A percentile compares a stretch with the other conserved stretches of the same genome.
Conservation (phyloP, 306 rosid species). For the Cajanus cajan region DNA sequence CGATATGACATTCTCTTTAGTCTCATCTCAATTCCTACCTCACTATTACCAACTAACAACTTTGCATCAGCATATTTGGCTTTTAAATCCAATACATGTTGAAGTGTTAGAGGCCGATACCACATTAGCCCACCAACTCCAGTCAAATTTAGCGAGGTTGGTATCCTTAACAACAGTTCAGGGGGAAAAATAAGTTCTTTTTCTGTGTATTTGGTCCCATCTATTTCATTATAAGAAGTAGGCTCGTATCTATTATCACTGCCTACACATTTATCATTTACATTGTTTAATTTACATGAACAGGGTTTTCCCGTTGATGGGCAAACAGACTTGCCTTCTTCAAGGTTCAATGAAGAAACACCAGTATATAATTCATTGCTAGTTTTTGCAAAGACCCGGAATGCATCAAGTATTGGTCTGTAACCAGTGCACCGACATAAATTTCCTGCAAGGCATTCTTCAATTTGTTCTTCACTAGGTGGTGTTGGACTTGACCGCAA, state of each 20-base stretch:
- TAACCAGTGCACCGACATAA: slow-evolving; percentile 97
- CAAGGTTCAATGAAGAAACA: slow-evolving; percentile 48
- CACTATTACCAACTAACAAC: slow-evolving; percentile 82
- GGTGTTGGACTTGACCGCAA: slow-evolving; percentile 77
- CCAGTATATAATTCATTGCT: slow-evolving; percentile 54
- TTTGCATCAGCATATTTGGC: slow-evolving; percentile 73
- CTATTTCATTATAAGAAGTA: slow-evolving; percentile 66
- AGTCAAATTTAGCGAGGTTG: slow-evolving; percentile 53
- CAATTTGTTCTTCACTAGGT: slow-evolving; percentile 80
- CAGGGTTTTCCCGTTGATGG: slow-evolving; percentile 95
- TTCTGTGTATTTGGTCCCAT: slow-evolving; percentile 76
- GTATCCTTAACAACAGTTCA: slow-evolving; percentile 63
- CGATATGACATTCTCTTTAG: slow-evolving; percentile 66
- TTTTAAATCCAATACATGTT: slow-evolving; percentile 67
- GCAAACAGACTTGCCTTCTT: slow-evolving; percentile 61
- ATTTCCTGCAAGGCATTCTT: slow-evolving; percentile 94
- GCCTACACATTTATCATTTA: slow-evolving; percentile 37
- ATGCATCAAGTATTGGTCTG: slow-evolving; percentile 93
- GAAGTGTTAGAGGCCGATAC: slow-evolving; percentile 77
- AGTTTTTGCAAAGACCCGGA: slow-evolving; percentile 86
- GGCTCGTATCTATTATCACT: slow-evolving; percentile 43
- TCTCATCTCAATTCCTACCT: slow-evolving; percentile 97
- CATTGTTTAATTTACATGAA: slow-evolving; percentile 60
- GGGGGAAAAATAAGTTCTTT: slow-evolving; percentile 95
- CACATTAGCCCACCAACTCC: slow-evolving; percentile 83